A percentile compares a stretch with the other conserved stretches of the same genome.
These are phyloP conservation scores for Tinospora cordifolia DNA, from an alignment of 164 flowering plant species.

Conservation along the genomic window DNA sequence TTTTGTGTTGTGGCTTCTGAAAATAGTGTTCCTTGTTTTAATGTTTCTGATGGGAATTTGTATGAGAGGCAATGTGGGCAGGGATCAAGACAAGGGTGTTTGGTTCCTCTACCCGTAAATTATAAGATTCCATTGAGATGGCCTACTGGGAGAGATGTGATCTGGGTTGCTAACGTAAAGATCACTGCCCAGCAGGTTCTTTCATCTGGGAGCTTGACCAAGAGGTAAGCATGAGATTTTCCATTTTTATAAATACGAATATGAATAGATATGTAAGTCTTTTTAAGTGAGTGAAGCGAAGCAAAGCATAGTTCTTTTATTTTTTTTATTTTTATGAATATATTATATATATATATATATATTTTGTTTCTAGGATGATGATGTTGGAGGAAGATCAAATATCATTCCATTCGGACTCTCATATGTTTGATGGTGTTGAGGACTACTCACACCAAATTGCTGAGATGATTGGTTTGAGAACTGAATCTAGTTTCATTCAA, in stretches of 20 bases:
- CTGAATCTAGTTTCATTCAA: slow-evolving; percentile 61
- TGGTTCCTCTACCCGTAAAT: slow-evolving; percentile 70
- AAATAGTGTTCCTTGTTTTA: slow-evolving; percentile 84
- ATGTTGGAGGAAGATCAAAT: slow-evolving; percentile 94
- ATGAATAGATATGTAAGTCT: too few relatives aligned
- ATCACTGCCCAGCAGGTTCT: slow-evolving; percentile 92
- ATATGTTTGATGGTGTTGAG: slow-evolving; percentile 75
- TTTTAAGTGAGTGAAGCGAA: background rate
- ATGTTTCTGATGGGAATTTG: slow-evolving; percentile 46
- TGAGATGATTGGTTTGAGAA: slow-evolving; percentile 90
- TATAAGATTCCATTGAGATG: slow-evolving; percentile 87
- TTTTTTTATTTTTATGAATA: background rate
- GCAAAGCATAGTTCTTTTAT: too few relatives aligned
- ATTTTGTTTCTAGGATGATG: slow-evolving; percentile 13
- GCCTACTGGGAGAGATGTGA: slow-evolving; percentile 94
- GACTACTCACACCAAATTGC: slow-evolving; percentile 99
- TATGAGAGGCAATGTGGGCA: slow-evolving; percentile 55
- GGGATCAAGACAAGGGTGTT: slow-evolving; percentile 42
- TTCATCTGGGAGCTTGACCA: slow-evolving; percentile 93
- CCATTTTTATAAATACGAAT: background rate
- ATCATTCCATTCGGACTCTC: slow-evolving; percentile 76
- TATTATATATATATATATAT: background rate
- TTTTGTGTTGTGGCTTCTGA: slow-evolving; percentile 60
- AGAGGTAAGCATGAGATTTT: slow-evolving; percentile 45
- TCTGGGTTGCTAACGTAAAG: slow-evolving; percentile 87